Conservation (phyloP, 768 basidiomycete genomes). For the Pleurotus platypus region DNA sequence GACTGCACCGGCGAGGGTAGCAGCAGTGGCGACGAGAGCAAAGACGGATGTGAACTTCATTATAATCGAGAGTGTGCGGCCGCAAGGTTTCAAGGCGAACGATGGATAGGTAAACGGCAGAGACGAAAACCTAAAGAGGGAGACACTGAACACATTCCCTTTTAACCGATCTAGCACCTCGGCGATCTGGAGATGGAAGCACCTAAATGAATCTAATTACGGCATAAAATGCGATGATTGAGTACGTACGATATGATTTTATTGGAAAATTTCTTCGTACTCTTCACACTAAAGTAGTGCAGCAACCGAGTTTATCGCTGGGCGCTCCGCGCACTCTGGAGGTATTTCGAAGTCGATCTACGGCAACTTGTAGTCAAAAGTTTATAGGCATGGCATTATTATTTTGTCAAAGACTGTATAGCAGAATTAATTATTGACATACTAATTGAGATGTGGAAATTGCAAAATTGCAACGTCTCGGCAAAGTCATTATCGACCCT, state of each 20-base stretch:
- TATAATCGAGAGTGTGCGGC: slow-evolving; percentile 1
- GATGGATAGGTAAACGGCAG: slow-evolving; percentile 13
- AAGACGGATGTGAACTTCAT: slow-evolving; percentile 41
- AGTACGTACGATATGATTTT: slow-evolving; percentile 4
- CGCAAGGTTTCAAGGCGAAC: slow-evolving; percentile 10
- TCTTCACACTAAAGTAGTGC: background rate
- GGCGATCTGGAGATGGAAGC: slow-evolving; percentile 3
- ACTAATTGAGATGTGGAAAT: too few species aligned
- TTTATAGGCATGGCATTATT: too few species aligned
- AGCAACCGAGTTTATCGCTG: too few species aligned
- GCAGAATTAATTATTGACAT: too few species aligned
- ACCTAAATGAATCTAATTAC: background rate
- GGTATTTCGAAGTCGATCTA: too few species aligned
- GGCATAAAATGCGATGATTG: background rate
- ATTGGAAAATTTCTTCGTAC: background rate
- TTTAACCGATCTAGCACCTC: background rate
- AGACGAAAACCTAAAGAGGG: slow-evolving; percentile 9
- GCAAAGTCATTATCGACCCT: too few species aligned
- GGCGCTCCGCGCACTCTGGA: too few species aligned
- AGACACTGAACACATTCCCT: slow-evolving; percentile 8
- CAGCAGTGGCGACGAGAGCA: slow-evolving; percentile 33
- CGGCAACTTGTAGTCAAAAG: too few species aligned
- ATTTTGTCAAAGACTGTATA: too few species aligned
- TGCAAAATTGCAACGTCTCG: too few species aligned
- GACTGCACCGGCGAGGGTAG: slow-evolving; percentile 31